Evolutionary conservation across 2,329 filamentous ascomycete species (phyloP).

Genomic region (Amylocarpus encephaloides): DNA sequence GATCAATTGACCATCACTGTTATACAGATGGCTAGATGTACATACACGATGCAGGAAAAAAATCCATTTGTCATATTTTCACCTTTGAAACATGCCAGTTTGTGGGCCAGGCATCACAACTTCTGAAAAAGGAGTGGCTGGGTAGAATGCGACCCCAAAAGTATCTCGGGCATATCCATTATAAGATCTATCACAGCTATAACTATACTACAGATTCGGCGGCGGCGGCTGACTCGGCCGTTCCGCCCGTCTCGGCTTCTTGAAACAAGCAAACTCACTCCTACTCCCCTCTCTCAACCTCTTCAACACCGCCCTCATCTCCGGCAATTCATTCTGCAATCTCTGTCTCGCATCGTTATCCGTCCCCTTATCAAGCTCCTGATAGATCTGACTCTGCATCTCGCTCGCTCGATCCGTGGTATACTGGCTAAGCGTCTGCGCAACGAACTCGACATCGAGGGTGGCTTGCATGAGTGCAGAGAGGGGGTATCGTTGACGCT

Average conservation of each 20-base stretch:
- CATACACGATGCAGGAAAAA: no score
- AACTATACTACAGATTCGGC: not conserved
- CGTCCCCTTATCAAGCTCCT: slow-evolving; percentile 81
- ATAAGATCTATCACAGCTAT: no score
- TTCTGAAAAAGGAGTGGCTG: no score
- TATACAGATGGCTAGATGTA: no score
- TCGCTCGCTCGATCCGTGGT: slow-evolving; percentile 76
- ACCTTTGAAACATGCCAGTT: no score
- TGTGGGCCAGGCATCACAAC: no score
- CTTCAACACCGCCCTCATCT: slow-evolving; percentile 85
- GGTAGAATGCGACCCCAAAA: no score
- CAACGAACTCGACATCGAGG: slow-evolving; percentile 92
- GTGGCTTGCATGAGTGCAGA: slow-evolving; percentile 92
- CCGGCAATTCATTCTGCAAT: slow-evolving; percentile 80
- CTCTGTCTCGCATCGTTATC: slow-evolving; percentile 76
- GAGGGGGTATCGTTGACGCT: slow-evolving; percentile 62
- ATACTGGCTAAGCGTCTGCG: slow-evolving; percentile 86
- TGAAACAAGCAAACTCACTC: slow-evolving; percentile 84
- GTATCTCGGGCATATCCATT: no score
- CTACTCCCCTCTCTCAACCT: slow-evolving; percentile 72
- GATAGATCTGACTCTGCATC: slow-evolving; percentile 84
- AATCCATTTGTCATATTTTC: no score
- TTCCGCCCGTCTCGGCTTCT: slow-evolving; percentile 39
- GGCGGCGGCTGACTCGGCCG: slow-evolving; percentile 1
- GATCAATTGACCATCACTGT: no score